A percentile compares a stretch with the other conserved stretches of the same genome.
These are phyloP conservation scores for Rosa chinensis DNA, from an alignment of 306 rosid genomes.

Conservation along the genomic window DNA sequence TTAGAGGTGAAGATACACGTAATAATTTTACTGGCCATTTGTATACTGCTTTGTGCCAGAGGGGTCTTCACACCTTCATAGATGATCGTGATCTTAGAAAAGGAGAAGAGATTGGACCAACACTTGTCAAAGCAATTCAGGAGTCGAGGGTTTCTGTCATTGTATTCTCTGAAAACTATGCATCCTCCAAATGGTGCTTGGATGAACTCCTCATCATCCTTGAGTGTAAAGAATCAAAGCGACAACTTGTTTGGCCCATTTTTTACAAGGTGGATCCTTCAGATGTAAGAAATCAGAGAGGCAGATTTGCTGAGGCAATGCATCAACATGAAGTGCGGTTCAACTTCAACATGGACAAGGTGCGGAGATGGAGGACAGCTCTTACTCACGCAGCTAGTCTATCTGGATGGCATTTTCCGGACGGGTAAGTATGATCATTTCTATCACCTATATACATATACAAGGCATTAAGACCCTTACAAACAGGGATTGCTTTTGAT, in stretches of 20 bases:
- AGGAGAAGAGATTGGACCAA: slow-evolving; percentile 8
- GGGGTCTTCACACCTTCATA: slow-evolving; percentile 16
- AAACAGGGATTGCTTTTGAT: neutral
- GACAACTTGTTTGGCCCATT: slow-evolving; percentile 13
- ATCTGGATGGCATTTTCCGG: slow-evolving; percentile 13
- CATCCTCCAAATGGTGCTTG: slow-evolving; percentile 5
- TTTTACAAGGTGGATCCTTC: slow-evolving; percentile 19
- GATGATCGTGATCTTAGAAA: neutral
- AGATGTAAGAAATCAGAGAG: slow-evolving; percentile 13
- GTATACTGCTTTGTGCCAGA: slow-evolving; percentile 1
- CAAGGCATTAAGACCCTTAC: neutral
- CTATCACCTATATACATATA: neutral
- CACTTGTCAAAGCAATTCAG: neutral
- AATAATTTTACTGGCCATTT: slow-evolving; percentile 9
- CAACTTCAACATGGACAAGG: neutral
- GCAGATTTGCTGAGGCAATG: slow-evolving; percentile 3
- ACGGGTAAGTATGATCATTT: neutral
- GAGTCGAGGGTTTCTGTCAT: slow-evolving; percentile 1
- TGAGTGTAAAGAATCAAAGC: neutral
- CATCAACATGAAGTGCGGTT: neutral
- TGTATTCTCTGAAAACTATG: neutral
- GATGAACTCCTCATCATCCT: slow-evolving; percentile 1
- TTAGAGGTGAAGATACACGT: slow-evolving; percentile 7
- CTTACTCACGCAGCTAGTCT: slow-evolving; percentile 3
- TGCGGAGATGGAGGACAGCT: slow-evolving; percentile 14